These are phyloP conservation scores for Suhomyces sp. DNA, from an alignment of 805 yeast species.

Conservation along the genomic window DNA sequence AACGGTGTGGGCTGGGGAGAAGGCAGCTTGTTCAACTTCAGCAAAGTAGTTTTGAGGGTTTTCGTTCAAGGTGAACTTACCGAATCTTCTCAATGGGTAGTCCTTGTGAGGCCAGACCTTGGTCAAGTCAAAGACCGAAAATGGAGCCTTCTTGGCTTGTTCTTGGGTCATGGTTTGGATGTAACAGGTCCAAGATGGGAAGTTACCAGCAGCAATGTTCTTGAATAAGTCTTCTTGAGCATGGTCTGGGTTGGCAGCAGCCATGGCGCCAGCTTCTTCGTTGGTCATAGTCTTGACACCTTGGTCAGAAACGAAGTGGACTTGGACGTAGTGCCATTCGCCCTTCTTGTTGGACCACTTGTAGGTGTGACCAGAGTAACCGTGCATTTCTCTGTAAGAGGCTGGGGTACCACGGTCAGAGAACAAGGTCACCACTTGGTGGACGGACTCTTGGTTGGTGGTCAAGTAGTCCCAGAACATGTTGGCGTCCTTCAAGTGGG, in stretches of 20 bases:
- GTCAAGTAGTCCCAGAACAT: slow-evolving; percentile 85
- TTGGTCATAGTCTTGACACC: slow-evolving; percentile 51
- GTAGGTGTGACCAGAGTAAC: slow-evolving; percentile 81
- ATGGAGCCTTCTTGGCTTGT: slow-evolving; percentile 70
- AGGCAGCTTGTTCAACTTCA: slow-evolving; percentile 54
- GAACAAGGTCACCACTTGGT: slow-evolving; percentile 71
- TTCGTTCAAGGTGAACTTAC: slow-evolving; percentile 51
- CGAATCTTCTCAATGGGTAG: slow-evolving; percentile 55
- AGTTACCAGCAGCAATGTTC: slow-evolving; percentile 71
- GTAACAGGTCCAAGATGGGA: slow-evolving; percentile 82
- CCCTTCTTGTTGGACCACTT: slow-evolving; percentile 76
- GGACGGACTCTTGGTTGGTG: slow-evolving; percentile 68
- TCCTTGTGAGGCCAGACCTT: slow-evolving; percentile 62
- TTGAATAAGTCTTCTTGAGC: slow-evolving; percentile 78
- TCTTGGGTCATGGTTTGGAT: slow-evolving; percentile 84
- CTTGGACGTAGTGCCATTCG: slow-evolving; percentile 76
- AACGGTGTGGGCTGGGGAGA: slow-evolving; percentile 69
- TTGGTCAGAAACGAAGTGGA: slow-evolving; percentile 68
- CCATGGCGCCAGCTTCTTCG: slow-evolving; percentile 65
- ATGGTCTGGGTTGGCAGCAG: slow-evolving; percentile 79
- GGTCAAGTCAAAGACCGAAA: slow-evolving; percentile 85
- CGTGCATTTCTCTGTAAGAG: slow-evolving; percentile 73
- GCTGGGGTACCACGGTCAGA: slow-evolving; percentile 83
- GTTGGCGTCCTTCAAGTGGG: slow-evolving; percentile 74
- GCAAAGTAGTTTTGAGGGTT: slow-evolving; percentile 51